Base-by-base conservation (phyloP, 176 grass and related monocot genomes). In the Triticum monococcum region DNA sequence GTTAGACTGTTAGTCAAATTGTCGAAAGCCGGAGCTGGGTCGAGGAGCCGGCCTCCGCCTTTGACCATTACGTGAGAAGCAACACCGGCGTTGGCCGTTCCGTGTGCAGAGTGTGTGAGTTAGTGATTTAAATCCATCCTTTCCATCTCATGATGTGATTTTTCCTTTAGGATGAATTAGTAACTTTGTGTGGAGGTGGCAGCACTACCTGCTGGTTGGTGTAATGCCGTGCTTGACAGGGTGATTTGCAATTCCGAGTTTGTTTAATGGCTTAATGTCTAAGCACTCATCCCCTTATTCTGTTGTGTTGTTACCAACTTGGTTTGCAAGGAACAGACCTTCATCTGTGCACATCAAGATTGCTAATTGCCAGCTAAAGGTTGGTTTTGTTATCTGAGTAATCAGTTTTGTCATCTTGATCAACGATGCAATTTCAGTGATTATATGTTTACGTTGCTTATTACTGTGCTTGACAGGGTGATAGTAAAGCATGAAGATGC, bases 401-500 rank as follows among this genome's bases (percentile, higher is more conserved):
- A 68, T 71, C 43, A 40, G 2, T 81, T 79, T 32, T 76, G 52
- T 46, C 41, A 84, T 30, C 40, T 79, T 70, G 12, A 64, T 41
- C 30, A 84, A 64, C 59, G 25, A 38, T 83, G 69, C 22, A 46
- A 32, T 25, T 81, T 16, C 37, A 75, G 88, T n/a, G 35, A 36
- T 5, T 13, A 40, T 28, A 83, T 85, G 40, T 23, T 74, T 87
- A 71, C n/a, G 56, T 64, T 79, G 30, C 41, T 33, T 79, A 62
- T 81, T 83, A 30, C 9, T 82, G 81, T 72, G 17, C 16, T 74
- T 60, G 81, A 52, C 91, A 98, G 95, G 89, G 86, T 66, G 93
- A 98, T 70, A 93, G 93, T 80, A 95, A 30, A 98, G 80, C 93
- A 95, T 80, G 95, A 98, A 85, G 91, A 91, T 83, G 95, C 95